phyloP scores from a whole-genome alignment of 2,329 filamentous ascomycete genomes.

The Exutisphaerella laricina region DNA sequence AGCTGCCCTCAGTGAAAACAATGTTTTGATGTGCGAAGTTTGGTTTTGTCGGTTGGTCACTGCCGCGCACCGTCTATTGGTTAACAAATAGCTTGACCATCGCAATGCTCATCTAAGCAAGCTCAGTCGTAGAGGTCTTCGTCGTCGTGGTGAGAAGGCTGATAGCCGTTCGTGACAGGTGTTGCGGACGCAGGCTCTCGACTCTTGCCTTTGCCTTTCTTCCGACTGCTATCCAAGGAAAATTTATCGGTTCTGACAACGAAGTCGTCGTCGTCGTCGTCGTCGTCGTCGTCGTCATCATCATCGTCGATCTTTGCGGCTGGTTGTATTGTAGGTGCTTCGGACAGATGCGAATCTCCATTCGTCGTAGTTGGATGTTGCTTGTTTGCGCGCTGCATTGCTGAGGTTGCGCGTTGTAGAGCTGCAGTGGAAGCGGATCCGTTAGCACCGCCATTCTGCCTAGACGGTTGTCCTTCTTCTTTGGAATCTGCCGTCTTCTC shows the following conservation, averaged over 20 bases:
- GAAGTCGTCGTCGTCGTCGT: conserved; percentile 36
- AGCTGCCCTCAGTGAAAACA: too few species aligned
- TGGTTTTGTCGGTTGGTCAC: too few species aligned
- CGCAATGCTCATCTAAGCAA: too few species aligned
- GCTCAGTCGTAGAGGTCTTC: too few species aligned
- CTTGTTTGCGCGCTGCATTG: conserved; percentile 16
- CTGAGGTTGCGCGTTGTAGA: conserved; percentile 11
- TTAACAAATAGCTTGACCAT: too few species aligned
- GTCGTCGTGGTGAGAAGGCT: too few species aligned
- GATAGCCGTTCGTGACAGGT: too few species aligned
- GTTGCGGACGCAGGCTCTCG: too few species aligned
- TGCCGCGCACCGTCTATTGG: too few species aligned
- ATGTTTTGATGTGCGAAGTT: too few species aligned
- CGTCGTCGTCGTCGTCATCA: conserved; percentile 10
- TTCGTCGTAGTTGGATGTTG: conserved; percentile 7
- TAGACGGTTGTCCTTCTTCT: conserved; percentile 33
- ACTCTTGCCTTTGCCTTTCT: conserved; percentile 35
- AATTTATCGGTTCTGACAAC: conserved; percentile 38
- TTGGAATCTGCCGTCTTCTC: conserved; percentile 57
- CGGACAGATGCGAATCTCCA: conserved; percentile 4
- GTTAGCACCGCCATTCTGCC: conserved; percentile 1
- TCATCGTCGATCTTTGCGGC: conserved; percentile 1
- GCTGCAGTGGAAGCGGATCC: neutral
- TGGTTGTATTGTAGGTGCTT: neutral
- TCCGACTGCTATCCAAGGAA: conserved; percentile 20